Percentiles rank a stretch among this genome's conserved stretches.
These are phyloP conservation scores for Aureobasidium lini DNA, from an alignment of 2,329 filamentous ascomycete species.

Conservation along the genomic window DNA sequence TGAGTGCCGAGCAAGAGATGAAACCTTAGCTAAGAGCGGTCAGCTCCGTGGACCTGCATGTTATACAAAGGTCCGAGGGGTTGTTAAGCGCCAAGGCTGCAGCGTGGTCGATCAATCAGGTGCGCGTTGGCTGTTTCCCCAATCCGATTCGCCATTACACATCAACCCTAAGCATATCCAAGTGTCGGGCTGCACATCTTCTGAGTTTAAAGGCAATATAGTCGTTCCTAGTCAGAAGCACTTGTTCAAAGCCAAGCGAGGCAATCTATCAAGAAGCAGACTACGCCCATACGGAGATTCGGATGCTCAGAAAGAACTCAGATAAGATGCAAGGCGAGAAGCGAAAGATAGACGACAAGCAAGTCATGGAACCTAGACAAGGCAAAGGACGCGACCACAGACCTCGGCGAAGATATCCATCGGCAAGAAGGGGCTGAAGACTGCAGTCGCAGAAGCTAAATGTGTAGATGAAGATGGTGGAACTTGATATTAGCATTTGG, in stretches of 20 bases:
- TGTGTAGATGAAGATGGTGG: neutral
- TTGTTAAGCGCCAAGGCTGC: neutral
- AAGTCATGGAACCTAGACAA: neutral
- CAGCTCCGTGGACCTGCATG: conserved; percentile 1
- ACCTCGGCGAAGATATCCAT: neutral
- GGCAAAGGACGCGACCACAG: neutral
- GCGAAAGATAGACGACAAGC: neutral
- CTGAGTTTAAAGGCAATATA: neutral
- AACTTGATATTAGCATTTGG: too few relatives aligned
- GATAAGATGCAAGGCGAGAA: neutral
- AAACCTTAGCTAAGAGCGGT: neutral
- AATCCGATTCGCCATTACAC: neutral
- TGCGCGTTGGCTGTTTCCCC: conserved; percentile 1
- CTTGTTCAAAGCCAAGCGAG: neutral
- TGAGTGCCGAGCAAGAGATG: neutral
- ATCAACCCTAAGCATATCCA: neutral
- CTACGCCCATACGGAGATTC: neutral
- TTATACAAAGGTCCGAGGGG: conserved; percentile 3
- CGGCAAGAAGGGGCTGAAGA: neutral
- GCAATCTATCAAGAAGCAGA: neutral
- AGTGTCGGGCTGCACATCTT: neutral
- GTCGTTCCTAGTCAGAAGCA: neutral
- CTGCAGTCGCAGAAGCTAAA: neutral
- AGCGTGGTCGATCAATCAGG: conserved; percentile 4
- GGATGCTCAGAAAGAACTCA: neutral